Evolutionary conservation across 495 filamentous ascomycete species (phyloP), one percentile per base, ranked within the genome.

Genomic region (Glutinoglossum americanum): DNA sequence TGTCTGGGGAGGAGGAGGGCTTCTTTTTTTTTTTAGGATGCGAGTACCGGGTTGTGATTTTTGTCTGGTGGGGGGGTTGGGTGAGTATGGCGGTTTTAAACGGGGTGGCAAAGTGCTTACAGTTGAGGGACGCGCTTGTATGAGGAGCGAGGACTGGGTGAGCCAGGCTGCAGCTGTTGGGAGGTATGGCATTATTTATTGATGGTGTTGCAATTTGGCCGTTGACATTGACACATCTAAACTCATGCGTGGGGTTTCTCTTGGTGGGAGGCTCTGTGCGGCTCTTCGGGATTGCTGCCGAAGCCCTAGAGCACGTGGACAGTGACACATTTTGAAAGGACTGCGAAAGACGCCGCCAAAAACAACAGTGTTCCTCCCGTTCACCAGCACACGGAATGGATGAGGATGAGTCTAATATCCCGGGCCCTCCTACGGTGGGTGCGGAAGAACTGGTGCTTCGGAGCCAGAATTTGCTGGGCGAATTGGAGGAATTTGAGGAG

Each of bases 91-190:
- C 23, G 48, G 54, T 10, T 53, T 65, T 57, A 51, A 33, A 9
- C 9, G 30, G 48, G 28, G 54, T 15, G 3, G 27, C 15, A 37
- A 33, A 53, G 41, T 23, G 66, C 75, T 59, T 76, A 83, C 81
- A 11, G 76, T 76, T 10, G 77, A 77, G 7, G 81, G 81, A 49
- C 79, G 78, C 54, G 81, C 80, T 65, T 82, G 70, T 45, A 83
- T 68, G 32, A 84, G 73, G 33, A 80, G 70, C 3, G 72, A 69
- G 0, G 81, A 82, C 64, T 83, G 78, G 62, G 80, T 73, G 59
- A 82, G 73, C 75, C 75, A 84, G 62, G 77, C 72, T 66, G 81
- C 73, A 60, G 73, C 73, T 44, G 78, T 80, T 7, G 73, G 63
- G 53, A 83, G 71, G 67, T 77, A 75, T n/a, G 78, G 76, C 80